Conservation (phyloP, 2,329 filamentous ascomycete genomes). For the Pseudogymnoascus sp. region DNA sequence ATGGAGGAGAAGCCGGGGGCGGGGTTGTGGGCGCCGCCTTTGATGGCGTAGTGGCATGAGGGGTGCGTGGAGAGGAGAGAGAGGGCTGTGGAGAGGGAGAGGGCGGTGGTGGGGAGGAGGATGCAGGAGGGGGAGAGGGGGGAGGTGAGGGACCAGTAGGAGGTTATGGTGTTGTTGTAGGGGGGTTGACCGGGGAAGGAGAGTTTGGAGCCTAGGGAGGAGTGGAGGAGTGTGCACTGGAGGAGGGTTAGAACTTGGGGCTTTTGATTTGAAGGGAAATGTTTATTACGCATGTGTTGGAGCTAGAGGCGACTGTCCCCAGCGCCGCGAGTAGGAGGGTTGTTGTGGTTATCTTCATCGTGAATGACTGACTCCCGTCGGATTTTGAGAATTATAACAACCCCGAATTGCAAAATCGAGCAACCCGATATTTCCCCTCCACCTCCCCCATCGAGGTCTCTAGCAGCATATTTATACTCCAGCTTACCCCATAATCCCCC, state of each 20-base stretch:
- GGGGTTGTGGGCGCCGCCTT: background rate
- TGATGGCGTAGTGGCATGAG: slow-evolving; percentile 9
- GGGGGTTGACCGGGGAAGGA: slow-evolving; percentile 10
- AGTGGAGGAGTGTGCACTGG: background rate
- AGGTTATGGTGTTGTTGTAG: background rate
- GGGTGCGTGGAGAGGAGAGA: background rate
- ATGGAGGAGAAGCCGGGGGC: slow-evolving; percentile 3
- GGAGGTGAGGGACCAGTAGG: slow-evolving; percentile 6
- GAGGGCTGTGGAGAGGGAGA: slow-evolving; percentile 1
- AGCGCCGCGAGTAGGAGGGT: background rate
- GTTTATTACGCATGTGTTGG: background rate
- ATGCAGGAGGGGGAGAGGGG: background rate
- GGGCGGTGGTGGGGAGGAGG: background rate
- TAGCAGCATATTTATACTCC: background rate
- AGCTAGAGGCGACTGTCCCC: background rate
- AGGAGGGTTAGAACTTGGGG: background rate
- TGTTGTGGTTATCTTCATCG: background rate
- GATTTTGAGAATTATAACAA: background rate
- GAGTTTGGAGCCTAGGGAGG: background rate
- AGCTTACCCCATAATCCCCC: background rate
- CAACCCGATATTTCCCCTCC: background rate
- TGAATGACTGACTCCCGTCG: background rate
- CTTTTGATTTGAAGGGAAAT: background rate
- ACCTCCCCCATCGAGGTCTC: background rate
- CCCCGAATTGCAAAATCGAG: background rate